A percentile compares a stretch with the other conserved stretches of the same genome.
Evolutionary conservation across 2,329 filamentous ascomycete species (phyloP).

Genomic region (Trichoderma arundinaceum): DNA sequence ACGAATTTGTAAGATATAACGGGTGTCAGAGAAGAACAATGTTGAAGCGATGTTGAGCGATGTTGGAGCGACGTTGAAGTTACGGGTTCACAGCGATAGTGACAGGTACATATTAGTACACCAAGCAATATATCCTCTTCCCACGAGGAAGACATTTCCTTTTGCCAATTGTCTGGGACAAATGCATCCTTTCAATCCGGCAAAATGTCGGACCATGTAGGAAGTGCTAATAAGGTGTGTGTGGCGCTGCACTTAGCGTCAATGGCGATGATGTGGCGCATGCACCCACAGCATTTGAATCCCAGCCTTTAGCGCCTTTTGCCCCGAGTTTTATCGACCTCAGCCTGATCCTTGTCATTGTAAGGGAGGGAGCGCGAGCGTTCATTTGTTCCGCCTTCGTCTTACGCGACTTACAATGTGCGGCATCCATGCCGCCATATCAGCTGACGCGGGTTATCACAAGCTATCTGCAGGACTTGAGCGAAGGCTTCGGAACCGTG

Average conservation of each 20-base stretch:
- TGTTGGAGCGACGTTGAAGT: too few species aligned
- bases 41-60: too few species aligned
- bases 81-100: too few species aligned
- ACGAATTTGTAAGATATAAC: too few species aligned
- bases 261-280: constrained; percentile 19
- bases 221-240: not conserved
- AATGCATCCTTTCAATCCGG: not conserved
- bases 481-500: constrained; percentile 58
- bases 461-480: constrained; percentile 47
- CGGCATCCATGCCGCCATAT: constrained; percentile 63
- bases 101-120: too few species aligned
- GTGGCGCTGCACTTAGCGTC: not conserved
- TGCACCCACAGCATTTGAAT: not conserved
- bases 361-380: not conserved
- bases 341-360: constrained; percentile 1
- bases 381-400: not conserved
- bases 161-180: too few species aligned
- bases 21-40: too few species aligned
- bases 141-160: too few species aligned
- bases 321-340: not conserved
- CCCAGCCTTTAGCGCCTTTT: not conserved
- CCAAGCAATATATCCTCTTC: too few species aligned
- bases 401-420: constrained; percentile 54
- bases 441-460: constrained; percentile 40
- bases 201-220: not conserved